phyloP scores from a whole-genome alignment of 2,329 filamentous ascomycete species.

The Diaporthe sp. region DNA sequence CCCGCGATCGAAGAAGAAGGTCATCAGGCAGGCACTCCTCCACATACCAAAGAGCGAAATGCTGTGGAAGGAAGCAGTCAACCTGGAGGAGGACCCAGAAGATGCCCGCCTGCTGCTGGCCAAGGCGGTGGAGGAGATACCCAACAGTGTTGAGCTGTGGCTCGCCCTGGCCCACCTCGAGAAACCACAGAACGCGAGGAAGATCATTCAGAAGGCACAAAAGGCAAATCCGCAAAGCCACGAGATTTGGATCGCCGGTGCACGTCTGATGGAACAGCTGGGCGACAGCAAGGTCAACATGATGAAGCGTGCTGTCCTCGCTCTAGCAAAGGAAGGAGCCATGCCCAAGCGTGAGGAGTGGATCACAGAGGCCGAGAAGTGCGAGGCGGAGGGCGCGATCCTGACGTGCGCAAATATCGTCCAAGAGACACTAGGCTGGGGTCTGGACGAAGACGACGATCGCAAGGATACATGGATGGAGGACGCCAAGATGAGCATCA shows the following conservation, averaged over 20 bases:
- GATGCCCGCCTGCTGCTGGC: conserved; percentile 91
- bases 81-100: conserved; percentile 89
- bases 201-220: conserved; percentile 94
- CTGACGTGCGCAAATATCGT: conserved; percentile 92
- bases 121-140: conserved; percentile 96
- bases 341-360: conserved; percentile 99
- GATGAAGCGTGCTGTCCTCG: conserved; percentile 93
- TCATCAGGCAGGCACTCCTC: conserved; percentile 90
- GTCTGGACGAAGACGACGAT: conserved; percentile 95
- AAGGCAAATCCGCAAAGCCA: conserved; percentile 94
- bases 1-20: conserved; percentile 87
- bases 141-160: conserved; percentile 94
- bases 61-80: conserved; percentile 98
- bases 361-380: conserved; percentile 94
- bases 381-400: conserved; percentile 90
- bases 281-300: conserved; percentile 88
- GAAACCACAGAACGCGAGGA: conserved; percentile 90
- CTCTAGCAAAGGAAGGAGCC: conserved; percentile 89
- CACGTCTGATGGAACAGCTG: conserved; percentile 88
- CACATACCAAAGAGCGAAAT: conserved; percentile 94
- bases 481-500: conserved; percentile 87
- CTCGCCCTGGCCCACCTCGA: conserved; percentile 92
- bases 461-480: conserved; percentile 97
- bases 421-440: conserved; percentile 91
- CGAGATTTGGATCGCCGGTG: conserved; percentile 97